phyloP scores from a whole-genome alignment of 1,284 basidiomycete species.

The Ceratorhiza oryzae-sativae region DNA sequence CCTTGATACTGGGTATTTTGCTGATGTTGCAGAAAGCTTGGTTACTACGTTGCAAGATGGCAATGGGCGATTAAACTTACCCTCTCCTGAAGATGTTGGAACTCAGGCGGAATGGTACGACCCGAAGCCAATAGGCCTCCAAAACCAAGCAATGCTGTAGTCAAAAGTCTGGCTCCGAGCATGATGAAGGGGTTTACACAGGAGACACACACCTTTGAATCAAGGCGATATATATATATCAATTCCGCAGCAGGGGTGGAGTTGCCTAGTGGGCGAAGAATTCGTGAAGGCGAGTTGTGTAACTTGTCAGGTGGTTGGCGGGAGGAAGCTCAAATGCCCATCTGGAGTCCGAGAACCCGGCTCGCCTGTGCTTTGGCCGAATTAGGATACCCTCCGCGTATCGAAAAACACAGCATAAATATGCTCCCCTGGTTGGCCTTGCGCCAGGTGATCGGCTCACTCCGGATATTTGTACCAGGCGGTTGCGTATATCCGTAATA shows the following conservation, averaged over 20 bases:
- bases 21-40: background rate
- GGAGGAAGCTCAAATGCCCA: slow-evolving; percentile 11
- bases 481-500: no score
- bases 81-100: slow-evolving; percentile 27
- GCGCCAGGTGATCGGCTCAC: no score
- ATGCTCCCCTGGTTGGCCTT: background rate
- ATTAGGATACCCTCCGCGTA: background rate
- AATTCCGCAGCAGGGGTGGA: background rate
- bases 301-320: slow-evolving; percentile 19
- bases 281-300: background rate
- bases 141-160: background rate
- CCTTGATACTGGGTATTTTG: slow-evolving; percentile 37
- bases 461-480: no score
- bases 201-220: background rate
- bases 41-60: background rate
- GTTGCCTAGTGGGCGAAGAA: slow-evolving; percentile 7
- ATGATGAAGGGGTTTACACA: background rate
- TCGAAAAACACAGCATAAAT: background rate
- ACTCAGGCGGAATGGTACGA: slow-evolving; percentile 7
- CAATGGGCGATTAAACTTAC: background rate
- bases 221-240: background rate
- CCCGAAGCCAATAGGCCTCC: slow-evolving; percentile 7
- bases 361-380: slow-evolving; percentile 13
- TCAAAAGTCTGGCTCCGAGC: slow-evolving; percentile 13
- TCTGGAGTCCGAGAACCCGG: slow-evolving; percentile 28